These are phyloP conservation scores for Albifimbria verrucaria DNA, from an alignment of 2,329 filamentous ascomycete species.

Conservation along the genomic window DNA sequence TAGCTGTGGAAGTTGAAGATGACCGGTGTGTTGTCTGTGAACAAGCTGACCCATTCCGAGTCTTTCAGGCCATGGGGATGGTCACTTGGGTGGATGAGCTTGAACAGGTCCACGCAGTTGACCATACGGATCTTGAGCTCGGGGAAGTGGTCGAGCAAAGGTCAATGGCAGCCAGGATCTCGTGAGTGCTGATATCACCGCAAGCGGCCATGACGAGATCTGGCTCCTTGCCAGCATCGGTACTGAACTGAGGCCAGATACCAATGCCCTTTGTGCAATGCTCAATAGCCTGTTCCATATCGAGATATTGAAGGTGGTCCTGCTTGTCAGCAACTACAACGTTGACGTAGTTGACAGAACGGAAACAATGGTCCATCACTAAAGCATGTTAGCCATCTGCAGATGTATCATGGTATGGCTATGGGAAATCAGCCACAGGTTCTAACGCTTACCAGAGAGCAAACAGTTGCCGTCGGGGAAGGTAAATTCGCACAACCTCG, in stretches of 20 bases:
- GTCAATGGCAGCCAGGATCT: slow-evolving; percentile 71
- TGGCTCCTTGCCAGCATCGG: slow-evolving; percentile 64
- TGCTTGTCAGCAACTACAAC: slow-evolving; percentile 79
- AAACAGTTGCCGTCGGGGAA: slow-evolving; percentile 79
- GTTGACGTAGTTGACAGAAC: slow-evolving; percentile 75
- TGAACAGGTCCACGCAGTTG: slow-evolving; percentile 79
- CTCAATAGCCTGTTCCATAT: not conserved
- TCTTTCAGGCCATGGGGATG: slow-evolving; percentile 72
- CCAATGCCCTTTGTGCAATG: slow-evolving; percentile 40
- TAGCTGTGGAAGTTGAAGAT: slow-evolving; percentile 87
- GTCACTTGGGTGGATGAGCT: slow-evolving; percentile 65
- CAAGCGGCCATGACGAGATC: slow-evolving; percentile 75
- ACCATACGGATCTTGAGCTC: slow-evolving; percentile 74
- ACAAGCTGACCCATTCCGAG: slow-evolving; percentile 63
- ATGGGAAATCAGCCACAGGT: not conserved
- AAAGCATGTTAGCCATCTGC: slow-evolving; percentile 11
- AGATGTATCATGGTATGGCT: not conserved
- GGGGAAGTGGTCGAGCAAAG: slow-evolving; percentile 69
- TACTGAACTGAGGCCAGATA: slow-evolving; percentile 75
- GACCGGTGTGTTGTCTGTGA: slow-evolving; percentile 68
- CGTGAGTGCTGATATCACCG: slow-evolving; percentile 71
- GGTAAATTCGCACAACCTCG: slow-evolving; percentile 76
- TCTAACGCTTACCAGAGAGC: slow-evolving; percentile 49
- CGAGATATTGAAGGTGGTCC: slow-evolving; percentile 29
- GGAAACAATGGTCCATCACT: slow-evolving; percentile 73